Evolutionary conservation across 2,329 filamentous ascomycete species (phyloP).

Genomic region (Fusarium longipes): DNA sequence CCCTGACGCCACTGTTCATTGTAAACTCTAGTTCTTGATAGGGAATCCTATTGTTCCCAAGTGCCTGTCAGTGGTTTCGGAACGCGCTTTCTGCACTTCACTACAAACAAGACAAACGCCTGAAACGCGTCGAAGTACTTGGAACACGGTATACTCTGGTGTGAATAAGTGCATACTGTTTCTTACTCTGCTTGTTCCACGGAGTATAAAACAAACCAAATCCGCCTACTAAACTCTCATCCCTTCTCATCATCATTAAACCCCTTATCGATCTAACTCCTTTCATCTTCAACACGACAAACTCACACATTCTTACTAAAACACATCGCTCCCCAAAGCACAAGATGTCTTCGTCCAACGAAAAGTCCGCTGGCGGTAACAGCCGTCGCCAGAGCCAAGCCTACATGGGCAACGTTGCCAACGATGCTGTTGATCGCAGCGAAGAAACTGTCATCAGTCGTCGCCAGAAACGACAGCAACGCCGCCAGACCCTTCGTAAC

Average conservation of each 20-base stretch:
- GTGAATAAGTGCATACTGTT: neutral
- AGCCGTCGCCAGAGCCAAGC: neutral
- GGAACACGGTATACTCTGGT: fast-evolving
- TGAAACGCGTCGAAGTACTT: neutral
- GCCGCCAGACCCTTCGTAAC: neutral
- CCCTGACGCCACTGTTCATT: too few species aligned
- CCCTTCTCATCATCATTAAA: neutral
- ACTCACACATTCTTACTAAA: too few species aligned
- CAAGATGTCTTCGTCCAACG: neutral
- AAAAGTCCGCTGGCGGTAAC: neutral
- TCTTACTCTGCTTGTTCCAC: neutral
- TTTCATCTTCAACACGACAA: neutral
- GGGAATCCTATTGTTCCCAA: neutral
- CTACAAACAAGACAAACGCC: neutral
- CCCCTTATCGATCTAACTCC: neutral
- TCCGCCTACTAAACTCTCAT: neutral
- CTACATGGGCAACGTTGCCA: neutral
- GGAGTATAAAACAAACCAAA: neutral
- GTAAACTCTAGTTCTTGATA: too few species aligned
- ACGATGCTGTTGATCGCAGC: neutral
- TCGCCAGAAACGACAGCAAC: neutral
- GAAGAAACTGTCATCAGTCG: fast-evolving
- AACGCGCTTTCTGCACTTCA: neutral
- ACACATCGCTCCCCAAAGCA: too few species aligned
- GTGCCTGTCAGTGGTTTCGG: neutral